Percentiles rank a stretch among this genome's conserved stretches.
phyloP scores from a whole-genome alignment of 768 basidiomycete species.

The Termitomyces sp. region DNA sequence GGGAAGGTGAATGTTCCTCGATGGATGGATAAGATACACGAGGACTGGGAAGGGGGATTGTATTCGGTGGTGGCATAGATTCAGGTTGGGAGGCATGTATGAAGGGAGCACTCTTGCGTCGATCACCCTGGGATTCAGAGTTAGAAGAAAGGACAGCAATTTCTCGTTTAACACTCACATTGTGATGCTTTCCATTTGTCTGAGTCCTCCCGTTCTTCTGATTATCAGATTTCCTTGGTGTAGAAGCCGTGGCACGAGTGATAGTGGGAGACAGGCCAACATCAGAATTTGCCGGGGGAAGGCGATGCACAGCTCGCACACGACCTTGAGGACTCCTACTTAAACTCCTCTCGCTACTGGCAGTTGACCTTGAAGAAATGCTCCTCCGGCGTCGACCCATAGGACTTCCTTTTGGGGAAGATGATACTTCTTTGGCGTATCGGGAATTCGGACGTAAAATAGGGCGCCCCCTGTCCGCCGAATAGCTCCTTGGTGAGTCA shows the following conservation, averaged over 20 bases:
- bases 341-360: slow-evolving; percentile 51
- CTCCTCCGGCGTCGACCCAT: slow-evolving; percentile 37
- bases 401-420: slow-evolving; percentile 37
- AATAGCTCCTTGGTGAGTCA: slow-evolving; percentile 7
- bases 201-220: slow-evolving; percentile 31
- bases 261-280: slow-evolving; percentile 30
- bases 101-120: slow-evolving; percentile 8
- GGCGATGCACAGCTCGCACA: slow-evolving; percentile 55
- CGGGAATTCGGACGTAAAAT: slow-evolving; percentile 17
- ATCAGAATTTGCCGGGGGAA: slow-evolving; percentile 37
- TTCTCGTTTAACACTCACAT: slow-evolving; percentile 16
- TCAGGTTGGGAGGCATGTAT: slow-evolving; percentile 12
- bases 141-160: background rate
- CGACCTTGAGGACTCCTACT: slow-evolving; percentile 51
- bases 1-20: background rate
- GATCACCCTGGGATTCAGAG: slow-evolving; percentile 9
- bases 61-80: slow-evolving; percentile 25
- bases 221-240: slow-evolving; percentile 19
- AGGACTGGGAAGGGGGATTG: slow-evolving; percentile 17
- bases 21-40: slow-evolving; percentile 12
- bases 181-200: slow-evolving; percentile 31
- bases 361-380: slow-evolving; percentile 49
- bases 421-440: slow-evolving; percentile 19
- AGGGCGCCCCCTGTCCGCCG: slow-evolving; percentile 10
- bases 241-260: slow-evolving; percentile 3